Base-by-base conservation (phyloP, 441 rosid genomes). In the California macrophylla region DNA sequence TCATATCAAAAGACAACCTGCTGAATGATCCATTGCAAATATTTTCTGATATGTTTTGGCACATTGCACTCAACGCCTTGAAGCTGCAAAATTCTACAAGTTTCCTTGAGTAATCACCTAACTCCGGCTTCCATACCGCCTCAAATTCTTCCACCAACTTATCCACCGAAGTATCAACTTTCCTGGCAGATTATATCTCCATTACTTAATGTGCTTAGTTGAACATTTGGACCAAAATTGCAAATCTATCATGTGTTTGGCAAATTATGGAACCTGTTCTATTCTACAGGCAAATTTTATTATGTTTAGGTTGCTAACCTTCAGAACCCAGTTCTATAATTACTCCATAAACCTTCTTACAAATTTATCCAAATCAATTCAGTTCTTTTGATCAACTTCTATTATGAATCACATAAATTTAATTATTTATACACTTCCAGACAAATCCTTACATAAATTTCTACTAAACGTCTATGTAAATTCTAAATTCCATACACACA, bases 41-140 rank as follows among this genome's bases (percentile, higher is more conserved):
- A 65, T 77, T 87, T 69, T 84, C 96, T 72, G 78, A 78, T 30
- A 89, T 76, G 74, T 77, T 78, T 66, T 78, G 80, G 72, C 92
- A 84, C 72, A 85, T 69, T 25, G 69, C 66, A 29, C 23, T 40
- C n/a, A 84, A 71, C 47, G 79, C 84, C 66, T 87, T 89, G 21
- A 85, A 71, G 81, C 85, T 28, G 73, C 96, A 89, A 81, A 84
- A 89, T 67, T 94, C 97, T 23, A 89, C 82, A 24, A 94, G 77
- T 68, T 89, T 90, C 78, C 75, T 86, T 2, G 96, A 82, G 71
- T 85, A 92, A 47, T 72, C 82, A 3, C 78, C 75, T 0, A 24
- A 66, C 66, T 86, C 88, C 10, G 81, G 77, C 65, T 77, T 88
- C 93, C 98, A 83, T 61, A 45, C 83, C 12, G 73, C 75, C 73